Base-by-base conservation (phyloP, 805 yeast species). In the Starmerella scarabaei region DNA sequence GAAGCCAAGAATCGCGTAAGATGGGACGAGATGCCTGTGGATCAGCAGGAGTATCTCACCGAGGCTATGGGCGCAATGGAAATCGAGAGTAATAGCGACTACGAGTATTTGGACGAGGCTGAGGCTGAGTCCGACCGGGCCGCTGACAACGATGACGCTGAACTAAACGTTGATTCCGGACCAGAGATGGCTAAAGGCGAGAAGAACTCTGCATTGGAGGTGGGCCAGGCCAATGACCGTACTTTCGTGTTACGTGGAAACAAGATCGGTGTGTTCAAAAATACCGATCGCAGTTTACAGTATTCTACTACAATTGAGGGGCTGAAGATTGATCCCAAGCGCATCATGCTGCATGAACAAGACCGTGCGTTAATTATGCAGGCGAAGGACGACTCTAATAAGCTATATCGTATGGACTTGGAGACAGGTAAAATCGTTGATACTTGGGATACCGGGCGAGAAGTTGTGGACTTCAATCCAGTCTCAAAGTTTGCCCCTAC, bases 401-500 rank as follows among this genome's bases (percentile, higher is more conserved):
- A 64, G 23, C 56, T 85, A 35, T 81, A 69, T 61, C 71, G 73
- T 49, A 71, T 84, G 84, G 95, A 85, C 61, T 59, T 85, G 36
- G 80, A 72, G 53, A 68, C 74, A 42, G 95, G 94, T 12, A 66
- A 76, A 53, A 69, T 85, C 38, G 79, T 85, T n/a, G 94, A 85
- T 55, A 91, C 82, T 54, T 85, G 93, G 91, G 37, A 47, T 3
- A 42, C 50, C 17, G 44, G 42, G 30, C 30, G 40, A n/a, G 62
- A 68, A 27, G 66, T 80, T 17, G 52, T 56, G 18, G 66, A 65
- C 20, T 77, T 75, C 56, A 80, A 78, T 2, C 86, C 93, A 4
- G 66, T 73, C n/a, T 59, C 68, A 37, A 84, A 83, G 58, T 79
- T 77, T 51, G 72, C 82, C 29, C 93, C 80, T 54, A 60, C 77